Percentiles rank a stretch among this genome's conserved stretches.
Conservation (phyloP, 257 asterid genomes). For the Paulownia fortunei region DNA sequence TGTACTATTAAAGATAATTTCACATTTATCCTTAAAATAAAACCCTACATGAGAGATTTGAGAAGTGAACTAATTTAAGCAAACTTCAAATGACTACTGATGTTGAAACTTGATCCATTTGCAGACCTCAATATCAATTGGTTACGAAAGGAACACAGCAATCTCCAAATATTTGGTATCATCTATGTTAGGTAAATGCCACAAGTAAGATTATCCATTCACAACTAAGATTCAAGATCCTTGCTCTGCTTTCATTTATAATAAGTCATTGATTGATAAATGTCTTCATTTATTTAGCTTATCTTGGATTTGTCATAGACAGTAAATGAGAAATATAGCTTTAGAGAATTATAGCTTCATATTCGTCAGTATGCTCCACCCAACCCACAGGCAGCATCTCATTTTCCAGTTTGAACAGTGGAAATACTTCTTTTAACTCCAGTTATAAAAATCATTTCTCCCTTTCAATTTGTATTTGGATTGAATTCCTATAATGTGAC, state of each 20-base stretch:
- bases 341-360: not conserved
- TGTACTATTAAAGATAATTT: conserved; percentile 2
- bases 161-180: not conserved
- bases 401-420: not conserved
- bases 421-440: not conserved
- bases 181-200: not conserved
- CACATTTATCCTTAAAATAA: not conserved
- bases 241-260: not conserved
- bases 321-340: not conserved
- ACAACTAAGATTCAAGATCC: conserved; percentile 14
- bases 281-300: conserved; percentile 15
- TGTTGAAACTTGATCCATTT: not conserved
- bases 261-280: not conserved
- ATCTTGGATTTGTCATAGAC: not conserved
- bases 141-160: not conserved
- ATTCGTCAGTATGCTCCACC: conserved; percentile 3
- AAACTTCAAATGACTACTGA: not conserved
- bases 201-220: not conserved
- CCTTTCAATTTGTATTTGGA: not conserved
- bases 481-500: not conserved
- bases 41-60: not conserved
- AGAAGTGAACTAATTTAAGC: not conserved
- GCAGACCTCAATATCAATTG: not conserved
- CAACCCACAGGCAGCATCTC: not conserved
- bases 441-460: not conserved